phyloP scores from a whole-genome alignment of 805 yeast genomes.

The Ogataea paraovalis region DNA sequence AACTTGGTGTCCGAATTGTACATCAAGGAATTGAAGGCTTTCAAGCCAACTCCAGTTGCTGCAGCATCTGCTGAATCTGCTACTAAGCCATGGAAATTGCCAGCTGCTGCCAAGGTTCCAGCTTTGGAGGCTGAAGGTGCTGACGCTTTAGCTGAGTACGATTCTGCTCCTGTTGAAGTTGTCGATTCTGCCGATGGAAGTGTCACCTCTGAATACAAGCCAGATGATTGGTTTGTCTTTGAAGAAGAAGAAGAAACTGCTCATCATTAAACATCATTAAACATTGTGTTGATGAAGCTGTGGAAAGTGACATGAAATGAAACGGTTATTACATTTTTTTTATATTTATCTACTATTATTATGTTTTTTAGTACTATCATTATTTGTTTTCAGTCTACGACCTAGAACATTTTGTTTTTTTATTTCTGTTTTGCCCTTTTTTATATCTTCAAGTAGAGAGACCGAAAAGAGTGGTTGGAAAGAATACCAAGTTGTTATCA shows the following conservation, averaged over 20 bases:
- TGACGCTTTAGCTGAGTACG: slow-evolving; percentile 64
- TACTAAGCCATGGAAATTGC: slow-evolving; percentile 80
- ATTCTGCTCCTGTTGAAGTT: slow-evolving; percentile 71
- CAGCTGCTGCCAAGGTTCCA: slow-evolving; percentile 75
- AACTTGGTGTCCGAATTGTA: slow-evolving; percentile 80
- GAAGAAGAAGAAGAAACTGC: slow-evolving; percentile 57
- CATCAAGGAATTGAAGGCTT: slow-evolving; percentile 79
- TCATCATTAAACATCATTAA: slow-evolving; percentile 37
- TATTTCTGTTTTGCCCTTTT: background rate
- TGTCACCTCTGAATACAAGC: slow-evolving; percentile 38
- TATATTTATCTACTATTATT: background rate
- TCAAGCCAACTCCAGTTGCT: slow-evolving; percentile 77
- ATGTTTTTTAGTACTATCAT: background rate
- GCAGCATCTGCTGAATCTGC: slow-evolving; percentile 72
- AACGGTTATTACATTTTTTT: background rate
- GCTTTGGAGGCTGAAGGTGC: slow-evolving; percentile 64
- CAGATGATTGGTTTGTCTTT: slow-evolving; percentile 78
- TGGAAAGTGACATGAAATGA: background rate
- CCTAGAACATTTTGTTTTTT: background rate
- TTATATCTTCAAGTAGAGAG: background rate
- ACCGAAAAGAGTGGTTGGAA: no score
- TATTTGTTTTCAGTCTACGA: background rate
- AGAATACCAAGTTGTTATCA: no score
- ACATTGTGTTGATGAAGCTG: background rate
- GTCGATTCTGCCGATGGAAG: slow-evolving; percentile 47